A percentile compares a stretch with the other conserved stretches of the same genome.
These are phyloP conservation scores for Irpex sp. DNA, from an alignment of 1,284 basidiomycete genomes.

Conservation along the genomic window DNA sequence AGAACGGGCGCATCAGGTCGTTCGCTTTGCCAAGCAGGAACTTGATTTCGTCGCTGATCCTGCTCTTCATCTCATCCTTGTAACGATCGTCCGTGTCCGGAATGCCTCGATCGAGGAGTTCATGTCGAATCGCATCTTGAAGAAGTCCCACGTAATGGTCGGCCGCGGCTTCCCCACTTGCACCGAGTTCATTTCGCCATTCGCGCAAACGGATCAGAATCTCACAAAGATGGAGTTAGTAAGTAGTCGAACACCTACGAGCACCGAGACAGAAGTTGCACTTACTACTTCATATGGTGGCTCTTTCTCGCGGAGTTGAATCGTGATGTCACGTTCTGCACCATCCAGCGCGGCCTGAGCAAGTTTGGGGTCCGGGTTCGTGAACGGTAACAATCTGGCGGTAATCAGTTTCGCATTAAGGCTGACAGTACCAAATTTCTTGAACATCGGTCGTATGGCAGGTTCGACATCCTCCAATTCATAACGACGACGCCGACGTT, in stretches of 20 bases:
- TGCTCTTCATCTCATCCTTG: not conserved
- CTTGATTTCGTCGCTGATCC: not conserved
- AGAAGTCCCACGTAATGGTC: not conserved
- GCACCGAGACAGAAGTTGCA: not conserved
- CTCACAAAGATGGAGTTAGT: not conserved
- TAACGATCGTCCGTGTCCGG: not conserved
- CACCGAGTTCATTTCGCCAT: not conserved
- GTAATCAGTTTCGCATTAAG: not conserved
- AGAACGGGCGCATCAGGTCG: not conserved
- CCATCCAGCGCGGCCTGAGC: not conserved
- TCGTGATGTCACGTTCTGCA: not conserved
- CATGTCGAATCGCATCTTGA: no score
- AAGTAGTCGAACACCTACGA: not conserved
- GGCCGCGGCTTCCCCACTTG: not conserved
- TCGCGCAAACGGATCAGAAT: not conserved
- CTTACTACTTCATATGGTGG: not conserved
- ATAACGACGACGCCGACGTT: not conserved
- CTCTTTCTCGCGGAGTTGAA: not conserved
- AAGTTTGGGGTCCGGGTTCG: not conserved
- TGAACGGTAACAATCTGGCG: not conserved
- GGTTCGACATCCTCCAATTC: not conserved
- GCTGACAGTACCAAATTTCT: not conserved
- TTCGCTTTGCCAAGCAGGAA: not conserved
- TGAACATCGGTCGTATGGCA: not conserved
- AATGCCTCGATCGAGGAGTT: not conserved